A percentile compares a stretch with the other conserved stretches of the same genome.
These are phyloP conservation scores for Ascobolus immersus DNA, from an alignment of 495 filamentous ascomycete species.

Conservation along the genomic window DNA sequence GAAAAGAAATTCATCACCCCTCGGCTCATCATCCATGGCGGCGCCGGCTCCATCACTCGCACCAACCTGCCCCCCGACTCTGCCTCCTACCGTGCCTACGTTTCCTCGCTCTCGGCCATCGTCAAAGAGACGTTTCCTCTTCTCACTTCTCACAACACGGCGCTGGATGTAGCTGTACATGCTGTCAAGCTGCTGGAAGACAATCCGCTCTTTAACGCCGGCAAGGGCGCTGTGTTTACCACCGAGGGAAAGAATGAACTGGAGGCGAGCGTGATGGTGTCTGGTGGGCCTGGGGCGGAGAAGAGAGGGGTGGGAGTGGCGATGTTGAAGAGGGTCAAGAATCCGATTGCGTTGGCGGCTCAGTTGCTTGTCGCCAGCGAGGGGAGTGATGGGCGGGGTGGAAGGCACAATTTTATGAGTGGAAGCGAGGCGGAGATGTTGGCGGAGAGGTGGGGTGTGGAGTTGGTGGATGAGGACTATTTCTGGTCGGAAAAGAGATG, in stretches of 20 bases:
- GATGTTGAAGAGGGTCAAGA: conserved; percentile 42
- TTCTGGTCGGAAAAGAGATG: conserved; percentile 59
- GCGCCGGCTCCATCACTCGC: conserved; percentile 55
- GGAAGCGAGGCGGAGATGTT: conserved; percentile 40
- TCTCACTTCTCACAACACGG: conserved; percentile 23
- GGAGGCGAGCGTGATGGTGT: conserved; percentile 78
- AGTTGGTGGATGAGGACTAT: conserved; percentile 41
- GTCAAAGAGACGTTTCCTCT: conserved; percentile 22
- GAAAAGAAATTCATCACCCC: no score
- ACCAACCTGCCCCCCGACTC: conserved; percentile 32
- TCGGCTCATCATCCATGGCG: conserved; percentile 77
- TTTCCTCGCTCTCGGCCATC: conserved; percentile 10
- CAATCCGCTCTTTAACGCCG: conserved; percentile 63
- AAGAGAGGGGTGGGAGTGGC: conserved; percentile 60
- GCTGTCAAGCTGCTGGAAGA: conserved; percentile 60
- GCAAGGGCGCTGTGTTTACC: conserved; percentile 68
- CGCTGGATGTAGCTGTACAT: conserved; percentile 47
- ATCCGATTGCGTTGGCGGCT: conserved; percentile 51
- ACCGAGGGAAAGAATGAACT: conserved; percentile 59
- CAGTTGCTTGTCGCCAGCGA: conserved; percentile 43
- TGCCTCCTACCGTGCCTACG: conserved; percentile 9
- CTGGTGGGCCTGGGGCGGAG: conserved; percentile 32
- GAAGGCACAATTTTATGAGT: conserved; percentile 43
- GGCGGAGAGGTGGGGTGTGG: conserved; percentile 39
- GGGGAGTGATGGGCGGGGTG: conserved; percentile 16